Evolutionary conservation across 2,329 filamentous ascomycete genomes (phyloP).

Genomic region (Colletotrichum sp.): DNA sequence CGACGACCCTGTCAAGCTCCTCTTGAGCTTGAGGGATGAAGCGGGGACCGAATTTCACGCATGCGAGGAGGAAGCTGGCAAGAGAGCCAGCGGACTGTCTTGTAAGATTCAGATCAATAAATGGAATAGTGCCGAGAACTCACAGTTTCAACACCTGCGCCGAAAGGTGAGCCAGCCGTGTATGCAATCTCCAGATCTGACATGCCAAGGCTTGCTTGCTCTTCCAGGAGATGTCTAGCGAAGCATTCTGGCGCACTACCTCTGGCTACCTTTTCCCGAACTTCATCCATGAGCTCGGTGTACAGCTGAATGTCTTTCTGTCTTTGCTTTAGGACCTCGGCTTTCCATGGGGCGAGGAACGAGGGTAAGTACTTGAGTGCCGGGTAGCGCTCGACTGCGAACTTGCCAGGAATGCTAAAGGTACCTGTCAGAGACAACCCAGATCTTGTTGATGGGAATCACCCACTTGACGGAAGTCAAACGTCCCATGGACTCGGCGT

Average conservation of each 20-base stretch:
- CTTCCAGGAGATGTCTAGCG: conserved; percentile 44
- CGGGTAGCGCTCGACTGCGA: conserved; percentile 45
- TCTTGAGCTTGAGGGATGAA: conserved; percentile 48
- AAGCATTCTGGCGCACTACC: conserved; percentile 45
- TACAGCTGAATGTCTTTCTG: conserved; percentile 39
- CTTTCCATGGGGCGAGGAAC: conserved; percentile 45
- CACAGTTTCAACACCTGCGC: conserved; percentile 48
- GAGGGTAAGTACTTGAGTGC: conserved; percentile 41
- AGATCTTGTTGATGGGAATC: accelerated
- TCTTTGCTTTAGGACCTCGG: conserved; percentile 37
- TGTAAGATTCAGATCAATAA: not conserved
- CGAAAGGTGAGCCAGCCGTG: conserved; percentile 49
- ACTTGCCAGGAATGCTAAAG: conserved; percentile 33
- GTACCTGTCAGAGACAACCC: accelerated
- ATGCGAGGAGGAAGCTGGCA: conserved; percentile 57
- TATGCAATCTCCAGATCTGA: conserved; percentile 48
- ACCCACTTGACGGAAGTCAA: conserved; percentile 47
- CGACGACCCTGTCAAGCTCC: conserved; percentile 43
- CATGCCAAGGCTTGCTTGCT: conserved; percentile 45
- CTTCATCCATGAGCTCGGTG: conserved; percentile 44
- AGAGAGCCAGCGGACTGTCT: conserved; percentile 50
- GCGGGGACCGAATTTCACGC: conserved; percentile 53
- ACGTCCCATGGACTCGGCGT: conserved; percentile 47
- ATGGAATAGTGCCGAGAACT: not conserved
- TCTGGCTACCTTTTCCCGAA: conserved; percentile 35